Base-by-base conservation (phyloP, 768 basidiomycete genomes). In the Auricularia sp. region DNA sequence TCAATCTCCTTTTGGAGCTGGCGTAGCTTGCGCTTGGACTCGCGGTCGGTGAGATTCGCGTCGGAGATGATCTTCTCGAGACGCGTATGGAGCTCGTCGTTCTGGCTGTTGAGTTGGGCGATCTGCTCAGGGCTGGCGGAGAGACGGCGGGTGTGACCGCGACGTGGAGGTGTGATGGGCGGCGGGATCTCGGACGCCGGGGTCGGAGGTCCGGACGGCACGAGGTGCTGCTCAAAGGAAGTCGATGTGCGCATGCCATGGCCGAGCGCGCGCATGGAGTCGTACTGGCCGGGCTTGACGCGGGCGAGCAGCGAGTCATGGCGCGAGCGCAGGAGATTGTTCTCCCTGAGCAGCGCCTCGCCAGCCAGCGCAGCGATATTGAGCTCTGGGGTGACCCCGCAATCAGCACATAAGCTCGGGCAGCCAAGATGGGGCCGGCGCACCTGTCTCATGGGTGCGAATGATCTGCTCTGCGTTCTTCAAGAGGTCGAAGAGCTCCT, bases 1-100 rank as follows among this genome's bases (percentile, higher is more conserved):
- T 81, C 77, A n/a, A 95, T 89, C 78, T 95, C 92, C 72, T 84
- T 85, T 75, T 94, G 91, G 62, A 95, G 74, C 71, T 81, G 81
- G 54, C 85, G 84, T 21, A 95, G 78, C 68, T 84, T 86, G 39
- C 84, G 82, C 65, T 86, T 81, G 13, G 92, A 90, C 1, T 81
- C 78, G 44, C 82, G 81, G 68, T 94, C 90, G 2, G 87, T 80
- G 54, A 82, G 81, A 11, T 73, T 74, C 16, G 90, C 85, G 66
- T 93, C 91, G 1, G 80, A 73, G 72, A 94, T 89, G 10, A 94
- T 80, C 66, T 82, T 81, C 74, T 92, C 88, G 4, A 94, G 80
- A 68, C 91, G 90, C 33, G 80, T 75, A 3, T 90, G 75, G 16
- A 94, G 85, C 67, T 94, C 90, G 0, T 86, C 84, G 69, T 94